Conservation (phyloP, 768 basidiomycete genomes). For the Russula virescens region DNA sequence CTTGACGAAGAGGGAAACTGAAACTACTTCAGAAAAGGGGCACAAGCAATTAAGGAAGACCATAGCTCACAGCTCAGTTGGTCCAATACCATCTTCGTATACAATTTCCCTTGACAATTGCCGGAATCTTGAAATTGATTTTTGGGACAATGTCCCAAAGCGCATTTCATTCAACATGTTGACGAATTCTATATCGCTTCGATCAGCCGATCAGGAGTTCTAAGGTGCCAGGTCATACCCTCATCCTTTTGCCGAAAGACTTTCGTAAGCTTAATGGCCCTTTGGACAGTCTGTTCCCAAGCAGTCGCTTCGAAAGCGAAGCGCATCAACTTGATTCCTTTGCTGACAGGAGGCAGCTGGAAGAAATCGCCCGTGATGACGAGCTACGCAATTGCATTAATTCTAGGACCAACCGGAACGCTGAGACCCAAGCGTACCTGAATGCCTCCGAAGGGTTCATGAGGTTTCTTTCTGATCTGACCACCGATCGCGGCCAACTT, state of each 20-base stretch:
- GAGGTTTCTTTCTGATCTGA: conserved; percentile 49
- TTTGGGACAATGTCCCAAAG: conserved; percentile 62
- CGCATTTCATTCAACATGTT: conserved; percentile 99
- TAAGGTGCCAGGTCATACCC: conserved; percentile 41
- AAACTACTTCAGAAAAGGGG: not conserved
- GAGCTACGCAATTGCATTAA: conserved; percentile 41
- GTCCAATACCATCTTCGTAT: conserved; percentile 75
- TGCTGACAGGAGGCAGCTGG: conserved; percentile 90
- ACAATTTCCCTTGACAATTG: conserved; percentile 60
- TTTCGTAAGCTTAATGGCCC: conserved; percentile 88
- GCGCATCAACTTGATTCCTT: conserved; percentile 51
- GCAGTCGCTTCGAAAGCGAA: conserved; percentile 88
- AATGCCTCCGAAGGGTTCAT: conserved; percentile 84
- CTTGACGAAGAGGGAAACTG: conserved; percentile 88
- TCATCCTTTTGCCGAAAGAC: conserved; percentile 94
- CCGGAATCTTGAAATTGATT: conserved; percentile 67
- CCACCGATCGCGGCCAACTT: conserved; percentile 74
- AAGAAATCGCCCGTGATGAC: conserved; percentile 97
- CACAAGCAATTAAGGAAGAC: not conserved
- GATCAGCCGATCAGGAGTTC: conserved; percentile 8
- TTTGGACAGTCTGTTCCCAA: conserved; percentile 70
- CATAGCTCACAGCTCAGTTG: conserved; percentile 78
- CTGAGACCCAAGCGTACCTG: conserved; percentile 46
- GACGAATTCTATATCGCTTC: conserved; percentile 61
- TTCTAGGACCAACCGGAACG: not conserved